Evolutionary conservation across 2,329 filamentous ascomycete species (phyloP).

Genomic region (Elsinoe batatas): DNA sequence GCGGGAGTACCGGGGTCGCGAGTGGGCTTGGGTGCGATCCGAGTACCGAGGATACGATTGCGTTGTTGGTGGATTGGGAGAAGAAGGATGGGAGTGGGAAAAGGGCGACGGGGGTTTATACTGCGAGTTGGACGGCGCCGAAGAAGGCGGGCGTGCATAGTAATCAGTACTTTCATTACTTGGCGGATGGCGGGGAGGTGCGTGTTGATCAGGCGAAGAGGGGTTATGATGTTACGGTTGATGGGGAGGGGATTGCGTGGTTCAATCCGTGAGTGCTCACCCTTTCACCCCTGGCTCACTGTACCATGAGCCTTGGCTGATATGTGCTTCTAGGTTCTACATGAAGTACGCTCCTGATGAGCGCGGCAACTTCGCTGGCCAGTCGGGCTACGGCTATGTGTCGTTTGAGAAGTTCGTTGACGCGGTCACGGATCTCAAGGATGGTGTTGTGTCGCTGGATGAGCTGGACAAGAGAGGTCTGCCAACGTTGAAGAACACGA

Average conservation of each 20-base stretch:
- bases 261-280: conserved; percentile 59
- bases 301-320: neutral
- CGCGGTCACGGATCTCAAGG: conserved; percentile 68
- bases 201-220: conserved; percentile 87
- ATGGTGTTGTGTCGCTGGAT: conserved; percentile 59
- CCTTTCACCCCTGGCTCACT: neutral
- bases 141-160: conserved; percentile 90
- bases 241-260: conserved; percentile 63
- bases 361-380: conserved; percentile 86
- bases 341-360: conserved; percentile 82
- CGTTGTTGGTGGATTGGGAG: conserved; percentile 78
- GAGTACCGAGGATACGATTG: conserved; percentile 87
- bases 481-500: conserved; percentile 78
- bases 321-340: conserved; percentile 15
- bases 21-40: conserved; percentile 66
- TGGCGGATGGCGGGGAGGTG: conserved; percentile 74
- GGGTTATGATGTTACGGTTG: conserved; percentile 89
- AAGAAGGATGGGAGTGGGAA: conserved; percentile 59
- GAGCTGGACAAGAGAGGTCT: conserved; percentile 71
- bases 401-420: conserved; percentile 96
- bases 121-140: conserved; percentile 87
- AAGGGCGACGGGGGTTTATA: conserved; percentile 80
- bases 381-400: conserved; percentile 86
- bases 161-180: conserved; percentile 95
- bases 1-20: conserved; percentile 68